Evolutionary conservation across 2,329 filamentous ascomycete genomes (phyloP).

Genomic region (Neopestalotiopsis clavispora): DNA sequence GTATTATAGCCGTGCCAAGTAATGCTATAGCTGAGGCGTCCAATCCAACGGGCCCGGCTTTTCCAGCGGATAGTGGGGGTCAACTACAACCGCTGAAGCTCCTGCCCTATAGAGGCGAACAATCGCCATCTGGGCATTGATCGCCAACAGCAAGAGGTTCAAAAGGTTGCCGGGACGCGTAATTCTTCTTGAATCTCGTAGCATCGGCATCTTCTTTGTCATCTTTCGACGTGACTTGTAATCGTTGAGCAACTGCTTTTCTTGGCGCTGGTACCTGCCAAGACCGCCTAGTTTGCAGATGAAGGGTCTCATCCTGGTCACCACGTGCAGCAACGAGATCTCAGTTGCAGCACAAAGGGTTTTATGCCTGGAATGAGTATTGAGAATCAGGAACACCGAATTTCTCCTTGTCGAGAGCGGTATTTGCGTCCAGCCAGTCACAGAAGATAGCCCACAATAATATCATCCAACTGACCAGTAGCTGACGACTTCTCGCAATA

Average conservation of each 20-base stretch:
- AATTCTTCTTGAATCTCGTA: not conserved
- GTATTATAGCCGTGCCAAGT: not conserved
- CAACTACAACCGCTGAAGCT: not conserved
- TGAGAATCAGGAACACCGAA: not conserved
- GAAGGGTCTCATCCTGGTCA: not conserved
- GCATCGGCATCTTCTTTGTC: not conserved
- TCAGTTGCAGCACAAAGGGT: not conserved
- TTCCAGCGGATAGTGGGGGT: no score
- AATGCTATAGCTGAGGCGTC: not conserved
- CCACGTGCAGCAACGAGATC: not conserved
- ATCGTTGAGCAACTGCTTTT: not conserved
- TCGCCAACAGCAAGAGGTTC: not conserved
- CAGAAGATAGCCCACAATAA: no score
- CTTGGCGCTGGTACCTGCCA: not conserved
- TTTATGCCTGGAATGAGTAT: not conserved
- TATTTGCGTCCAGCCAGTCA: not conserved
- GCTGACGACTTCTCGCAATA: no score
- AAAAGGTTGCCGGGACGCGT: not conserved
- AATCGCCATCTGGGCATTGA: slow-evolving; percentile 2
- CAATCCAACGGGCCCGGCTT: not conserved
- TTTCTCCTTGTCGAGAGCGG: not conserved
- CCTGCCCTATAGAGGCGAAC: not conserved
- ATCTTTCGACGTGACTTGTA: not conserved
- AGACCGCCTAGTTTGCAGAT: not conserved
- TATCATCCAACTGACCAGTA: no score